Conservation (phyloP, 495 filamentous ascomycete species). For the Arthonia radiata region DNA sequence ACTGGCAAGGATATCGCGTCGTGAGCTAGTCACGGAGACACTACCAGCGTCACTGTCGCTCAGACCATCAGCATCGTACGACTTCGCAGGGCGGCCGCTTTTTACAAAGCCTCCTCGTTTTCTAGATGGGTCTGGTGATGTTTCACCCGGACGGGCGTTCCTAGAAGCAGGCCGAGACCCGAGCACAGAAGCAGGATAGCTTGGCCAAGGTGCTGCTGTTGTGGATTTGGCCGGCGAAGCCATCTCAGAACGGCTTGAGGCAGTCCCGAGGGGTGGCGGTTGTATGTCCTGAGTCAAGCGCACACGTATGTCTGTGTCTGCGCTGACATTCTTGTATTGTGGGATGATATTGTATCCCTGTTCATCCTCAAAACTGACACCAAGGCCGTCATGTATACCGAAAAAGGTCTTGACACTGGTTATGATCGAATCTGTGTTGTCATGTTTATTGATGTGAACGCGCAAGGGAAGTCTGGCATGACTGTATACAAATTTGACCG, state of each 20-base stretch:
- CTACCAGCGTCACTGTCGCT: constrained; percentile 62
- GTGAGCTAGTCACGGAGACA: constrained; percentile 41
- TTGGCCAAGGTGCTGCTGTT: too few species aligned
- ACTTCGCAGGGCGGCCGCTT: too few species aligned
- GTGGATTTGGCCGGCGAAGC: too few species aligned
- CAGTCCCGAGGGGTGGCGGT: too few species aligned
- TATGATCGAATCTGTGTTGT: constrained; percentile 87
- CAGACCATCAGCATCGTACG: constrained; percentile 40
- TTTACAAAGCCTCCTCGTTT: too few species aligned
- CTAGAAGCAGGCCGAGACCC: too few species aligned
- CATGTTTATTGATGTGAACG: constrained; percentile 76
- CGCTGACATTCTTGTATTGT: constrained; percentile 73
- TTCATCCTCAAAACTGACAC: constrained; percentile 73
- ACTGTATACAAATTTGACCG: constrained; percentile 40
- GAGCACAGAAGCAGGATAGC: too few species aligned
- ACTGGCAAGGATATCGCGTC: constrained; percentile 64
- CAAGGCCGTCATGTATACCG: constrained; percentile 49
- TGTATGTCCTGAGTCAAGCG: too few species aligned
- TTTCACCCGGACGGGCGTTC: too few species aligned
- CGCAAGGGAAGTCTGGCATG: constrained; percentile 67
- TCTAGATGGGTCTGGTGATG: too few species aligned
- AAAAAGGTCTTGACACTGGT: constrained; percentile 96
- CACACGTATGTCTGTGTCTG: constrained; percentile 78
- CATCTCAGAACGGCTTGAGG: too few species aligned
- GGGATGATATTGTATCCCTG: constrained; percentile 73